Conservation (phyloP, 495 filamentous ascomycete species). For the Penicillium paxilli region DNA sequence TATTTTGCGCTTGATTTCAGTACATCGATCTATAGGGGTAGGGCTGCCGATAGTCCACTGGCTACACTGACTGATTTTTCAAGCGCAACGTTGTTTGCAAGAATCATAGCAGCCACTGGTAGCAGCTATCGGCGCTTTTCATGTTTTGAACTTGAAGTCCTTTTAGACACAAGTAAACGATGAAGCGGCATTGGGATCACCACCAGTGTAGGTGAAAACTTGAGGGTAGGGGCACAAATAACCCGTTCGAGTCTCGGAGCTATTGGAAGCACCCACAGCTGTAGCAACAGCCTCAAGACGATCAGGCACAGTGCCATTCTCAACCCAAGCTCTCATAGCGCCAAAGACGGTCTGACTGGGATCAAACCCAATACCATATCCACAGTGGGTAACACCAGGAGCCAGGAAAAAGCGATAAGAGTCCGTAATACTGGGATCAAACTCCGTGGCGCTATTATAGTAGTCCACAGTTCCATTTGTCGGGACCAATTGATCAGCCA, state of each 20-base stretch:
- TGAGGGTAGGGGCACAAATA: conserved; percentile 10
- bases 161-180: conserved; percentile 3
- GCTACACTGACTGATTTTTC: too few species aligned
- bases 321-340: conserved; percentile 10
- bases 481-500: conserved; percentile 21
- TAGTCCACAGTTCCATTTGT: conserved; percentile 14
- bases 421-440: conserved; percentile 3
- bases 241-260: conserved; percentile 1
- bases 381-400: conserved; percentile 11
- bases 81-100: too few species aligned
- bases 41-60: too few species aligned
- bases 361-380: conserved; percentile 9
- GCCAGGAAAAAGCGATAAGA: conserved; percentile 24
- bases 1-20: too few species aligned
- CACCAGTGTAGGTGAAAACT: conserved; percentile 19
- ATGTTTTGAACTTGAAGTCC: too few species aligned
- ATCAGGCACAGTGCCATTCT: conserved; percentile 11
- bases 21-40: too few species aligned
- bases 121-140: too few species aligned
- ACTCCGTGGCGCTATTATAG: neutral
- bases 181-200: conserved; percentile 7
- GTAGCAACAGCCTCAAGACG: conserved; percentile 1
- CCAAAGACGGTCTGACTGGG: conserved; percentile 10
- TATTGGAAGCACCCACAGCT: conserved; percentile 4
- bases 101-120: too few species aligned